Base-by-base conservation (phyloP, 257 asterid species). In the Salvia hispanica region DNA sequence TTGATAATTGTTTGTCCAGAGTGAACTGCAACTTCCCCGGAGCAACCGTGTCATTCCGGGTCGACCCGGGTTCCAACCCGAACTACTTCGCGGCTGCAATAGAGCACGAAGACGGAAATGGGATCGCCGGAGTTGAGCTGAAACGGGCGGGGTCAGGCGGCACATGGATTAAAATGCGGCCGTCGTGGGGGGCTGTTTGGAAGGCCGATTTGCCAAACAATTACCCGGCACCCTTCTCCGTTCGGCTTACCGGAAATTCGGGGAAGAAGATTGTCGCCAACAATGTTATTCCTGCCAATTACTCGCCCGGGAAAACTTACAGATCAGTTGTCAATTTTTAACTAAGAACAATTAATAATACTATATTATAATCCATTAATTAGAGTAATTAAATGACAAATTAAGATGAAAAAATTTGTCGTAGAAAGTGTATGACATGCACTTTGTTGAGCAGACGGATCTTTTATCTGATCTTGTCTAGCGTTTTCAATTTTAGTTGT, bases 161-260 rank as follows among this genome's bases (percentile, higher is more conserved):
- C 18, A 46, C 74, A 42, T 83, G 92, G 95, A 58, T 71, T 13
- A 55, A 72, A 28, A 92, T 92, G 96, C 76, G 76, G 44, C 82
- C 36, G 47, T 86, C 88, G 7, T 87, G 95, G 95, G 98, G 98
- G 10, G 91, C 95, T 1, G 88, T 87, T 39, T 89, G 88, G 90
- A 89, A 80, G 77, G 63, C 79, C 45, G 77, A 89, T 34, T 11
- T 71, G 77, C 54, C 81, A 33, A 4, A 57, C 43, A 45, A 70
- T 21, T 62, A 84, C 34, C 51, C 61, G 53, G 76, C 92, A 2
- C 96, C 98, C 2, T 85, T 89, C 63, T 78, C 95, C 2, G 53
- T 92, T 6, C 73, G 75, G 54, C 77, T 92, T 2, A 92, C 85
- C 6, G 73, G 64, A 13, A 66, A 56, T 8, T 72, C 86, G 6